Conservation (phyloP, 768 basidiomycete genomes). For the Suillus occidentalis region DNA sequence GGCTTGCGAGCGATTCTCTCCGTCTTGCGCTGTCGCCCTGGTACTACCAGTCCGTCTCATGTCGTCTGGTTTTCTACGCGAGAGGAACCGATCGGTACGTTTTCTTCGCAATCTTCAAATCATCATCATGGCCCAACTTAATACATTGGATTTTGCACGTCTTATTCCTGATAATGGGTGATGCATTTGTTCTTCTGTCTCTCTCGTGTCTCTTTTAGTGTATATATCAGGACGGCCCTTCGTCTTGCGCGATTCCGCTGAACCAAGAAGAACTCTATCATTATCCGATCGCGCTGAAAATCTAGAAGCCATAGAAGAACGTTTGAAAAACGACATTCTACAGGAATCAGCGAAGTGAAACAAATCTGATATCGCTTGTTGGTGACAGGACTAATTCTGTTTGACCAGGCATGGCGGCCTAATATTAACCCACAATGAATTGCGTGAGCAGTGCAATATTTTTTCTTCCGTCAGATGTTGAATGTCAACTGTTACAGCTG, state of each 20-base stretch:
- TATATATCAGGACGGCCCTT: conserved; percentile 93
- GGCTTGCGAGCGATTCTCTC: conserved; percentile 90
- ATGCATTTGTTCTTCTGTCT: conserved; percentile 12
- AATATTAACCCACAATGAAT: conserved; percentile 91
- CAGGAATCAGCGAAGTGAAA: conserved; percentile 73
- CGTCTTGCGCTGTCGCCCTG: conserved; percentile 73
- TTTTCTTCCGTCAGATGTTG: conserved; percentile 7
- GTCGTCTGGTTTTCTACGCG: conserved; percentile 97
- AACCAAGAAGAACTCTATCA: conserved; percentile 74
- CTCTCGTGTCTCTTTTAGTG: conserved; percentile 39
- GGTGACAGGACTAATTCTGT: conserved; percentile 11
- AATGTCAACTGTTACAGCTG: conserved; percentile 34
- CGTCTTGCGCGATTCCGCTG: conserved; percentile 83
- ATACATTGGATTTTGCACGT: background rate
- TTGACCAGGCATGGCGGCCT: conserved; percentile 77
- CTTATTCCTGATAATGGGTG: conserved; percentile 3
- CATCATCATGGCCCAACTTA: background rate
- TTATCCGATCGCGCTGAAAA: conserved; percentile 94
- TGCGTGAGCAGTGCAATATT: conserved; percentile 46
- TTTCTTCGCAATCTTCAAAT: background rate
- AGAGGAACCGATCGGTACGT: conserved; percentile 90
- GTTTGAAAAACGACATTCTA: conserved; percentile 89
- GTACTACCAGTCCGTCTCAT: conserved; percentile 59
- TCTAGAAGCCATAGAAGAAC: conserved; percentile 86
- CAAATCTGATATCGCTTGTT: background rate